Evolutionary conservation across 2,329 filamentous ascomycete genomes (phyloP), one percentile per base, ranked within the genome.

Genomic region (Aspergillus sp.): DNA sequence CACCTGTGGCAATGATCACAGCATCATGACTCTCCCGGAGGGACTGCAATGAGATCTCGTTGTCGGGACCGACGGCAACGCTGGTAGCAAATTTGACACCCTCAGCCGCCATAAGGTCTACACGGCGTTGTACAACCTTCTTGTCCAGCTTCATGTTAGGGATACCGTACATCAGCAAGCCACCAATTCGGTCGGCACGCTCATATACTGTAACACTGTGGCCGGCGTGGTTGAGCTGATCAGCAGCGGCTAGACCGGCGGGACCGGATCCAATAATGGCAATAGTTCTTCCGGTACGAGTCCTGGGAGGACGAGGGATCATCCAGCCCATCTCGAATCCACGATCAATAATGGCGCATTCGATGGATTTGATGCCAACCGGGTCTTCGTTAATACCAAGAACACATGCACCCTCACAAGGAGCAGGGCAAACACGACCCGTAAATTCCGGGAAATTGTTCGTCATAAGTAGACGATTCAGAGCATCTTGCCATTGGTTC

Each of bases 71-170:
- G 59, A 97, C 80, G 32, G 83, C 74, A 47, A 88, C 82, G 52
- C 84, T 82, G 27, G 87, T 86, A 71, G 88, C 83, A 74, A 95
- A 95, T 45, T 79, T 78, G 64, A 96, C 74, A 43, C 91, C 91
- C 72, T 96, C 91, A 3, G 84, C 81, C 47, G 86, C 88, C 88
- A 96, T 91, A 71, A 97, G 90, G 71, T 96, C 88, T 43, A 93
- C 90, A 68, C 91, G 87, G 45, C 91, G 87, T 78, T 96, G 91
- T 51, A 97, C 91, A 54, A 96, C 84, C 65, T 89, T 89, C 80
- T 97, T 97, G 76, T 97, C 91, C 38, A 97, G 86, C 78, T 97
- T 97, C 91, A 97, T 97, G 78, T 97, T 97, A 57, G 91, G 91
- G 58, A 97, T 97, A 58, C 91, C 91, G 66, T 97, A 96, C 91